These are phyloP conservation scores for Dothideomycetes sp. DNA, from an alignment of 2,329 filamentous ascomycete species.

Conservation along the genomic window DNA sequence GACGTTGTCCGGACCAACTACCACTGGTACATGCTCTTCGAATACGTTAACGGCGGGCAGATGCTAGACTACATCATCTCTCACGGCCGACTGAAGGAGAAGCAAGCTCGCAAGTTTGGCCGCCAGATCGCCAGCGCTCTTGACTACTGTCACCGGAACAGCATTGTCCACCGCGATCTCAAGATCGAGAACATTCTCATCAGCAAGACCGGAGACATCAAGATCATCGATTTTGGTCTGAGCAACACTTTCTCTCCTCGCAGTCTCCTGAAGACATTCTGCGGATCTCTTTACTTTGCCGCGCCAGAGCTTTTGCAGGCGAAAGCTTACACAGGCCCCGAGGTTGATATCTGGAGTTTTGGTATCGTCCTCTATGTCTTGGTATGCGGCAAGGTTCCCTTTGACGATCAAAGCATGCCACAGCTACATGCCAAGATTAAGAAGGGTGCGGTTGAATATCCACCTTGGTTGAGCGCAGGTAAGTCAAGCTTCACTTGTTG, in stretches of 20 bases:
- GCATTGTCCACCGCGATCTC: constrained; percentile 91
- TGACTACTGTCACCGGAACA: constrained; percentile 96
- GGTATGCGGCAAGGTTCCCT: constrained; percentile 95
- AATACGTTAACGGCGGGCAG: constrained; percentile 96
- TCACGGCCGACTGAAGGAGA: constrained; percentile 93
- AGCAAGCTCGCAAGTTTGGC: constrained; percentile 94
- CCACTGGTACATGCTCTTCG: constrained; percentile 99
- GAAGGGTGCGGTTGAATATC: constrained; percentile 91
- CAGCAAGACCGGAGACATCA: constrained; percentile 97
- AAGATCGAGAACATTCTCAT: constrained; percentile 99
- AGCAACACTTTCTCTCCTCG: constrained; percentile 91
- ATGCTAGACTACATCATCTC: constrained; percentile 99
- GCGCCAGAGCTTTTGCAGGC: constrained; percentile 91
- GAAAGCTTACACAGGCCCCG: constrained; percentile 86
- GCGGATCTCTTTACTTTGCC: constrained; percentile 94
- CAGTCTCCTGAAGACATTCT: constrained; percentile 87
- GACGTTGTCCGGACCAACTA: constrained; percentile 94
- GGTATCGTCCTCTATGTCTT: constrained; percentile 95
- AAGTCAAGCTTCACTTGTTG: too few relatives aligned
- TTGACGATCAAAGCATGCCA: constrained; percentile 98
- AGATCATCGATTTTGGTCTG: constrained; percentile 96
- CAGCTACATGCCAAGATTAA: constrained; percentile 98
- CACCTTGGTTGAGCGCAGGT: constrained; percentile 85
- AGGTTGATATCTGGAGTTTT: constrained; percentile 98
- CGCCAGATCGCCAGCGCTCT: constrained; percentile 93